Percentiles rank a stretch among this genome's conserved stretches.
Conservation (phyloP, 768 basidiomycete species). For the Termitomyces eurrhizus region DNA sequence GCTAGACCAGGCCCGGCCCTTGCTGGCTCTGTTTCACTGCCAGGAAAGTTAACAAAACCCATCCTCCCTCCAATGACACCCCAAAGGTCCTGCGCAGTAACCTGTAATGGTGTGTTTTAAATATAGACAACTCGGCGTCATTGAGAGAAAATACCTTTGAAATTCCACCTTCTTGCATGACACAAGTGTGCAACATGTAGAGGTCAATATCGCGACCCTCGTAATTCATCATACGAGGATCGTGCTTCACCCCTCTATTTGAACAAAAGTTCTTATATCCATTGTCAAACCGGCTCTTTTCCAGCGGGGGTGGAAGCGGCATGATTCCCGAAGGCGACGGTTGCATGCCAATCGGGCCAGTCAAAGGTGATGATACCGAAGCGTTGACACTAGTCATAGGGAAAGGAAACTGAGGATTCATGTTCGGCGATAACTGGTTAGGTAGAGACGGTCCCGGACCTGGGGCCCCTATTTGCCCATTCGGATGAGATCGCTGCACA, state of each 20-base stretch:
- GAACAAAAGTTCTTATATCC: slow-evolving; percentile 47
- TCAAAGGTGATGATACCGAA: slow-evolving; percentile 11
- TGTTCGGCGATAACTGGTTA: slow-evolving; percentile 30
- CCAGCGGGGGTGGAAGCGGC: slow-evolving; percentile 35
- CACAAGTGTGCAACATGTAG: slow-evolving; percentile 51
- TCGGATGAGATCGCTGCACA: slow-evolving; percentile 32
- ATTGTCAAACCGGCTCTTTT: slow-evolving; percentile 48
- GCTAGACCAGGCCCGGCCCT: slow-evolving; percentile 62
- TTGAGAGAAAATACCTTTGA: slow-evolving; percentile 31
- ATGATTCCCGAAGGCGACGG: slow-evolving; percentile 7
- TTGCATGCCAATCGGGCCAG: slow-evolving; percentile 6
- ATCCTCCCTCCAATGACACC: slow-evolving; percentile 62
- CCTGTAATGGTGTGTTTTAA: slow-evolving; percentile 28
- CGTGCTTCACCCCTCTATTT: slow-evolving; percentile 36
- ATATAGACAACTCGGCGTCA: background rate
- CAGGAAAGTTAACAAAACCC: slow-evolving; percentile 64
- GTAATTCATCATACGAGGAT: slow-evolving; percentile 38
- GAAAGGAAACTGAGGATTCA: slow-evolving; percentile 23
- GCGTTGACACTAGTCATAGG: slow-evolving; percentile 9
- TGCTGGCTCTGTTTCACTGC: slow-evolving; percentile 53
- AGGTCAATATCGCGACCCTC: slow-evolving; percentile 60
- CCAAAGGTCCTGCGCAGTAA: slow-evolving; percentile 57
- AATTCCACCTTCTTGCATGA: slow-evolving; percentile 56
- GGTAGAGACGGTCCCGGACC: slow-evolving; percentile 20
- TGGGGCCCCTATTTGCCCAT: slow-evolving; percentile 3